Base-by-base conservation (phyloP, 1,284 basidiomycete genomes). In the Tilletia indica region DNA sequence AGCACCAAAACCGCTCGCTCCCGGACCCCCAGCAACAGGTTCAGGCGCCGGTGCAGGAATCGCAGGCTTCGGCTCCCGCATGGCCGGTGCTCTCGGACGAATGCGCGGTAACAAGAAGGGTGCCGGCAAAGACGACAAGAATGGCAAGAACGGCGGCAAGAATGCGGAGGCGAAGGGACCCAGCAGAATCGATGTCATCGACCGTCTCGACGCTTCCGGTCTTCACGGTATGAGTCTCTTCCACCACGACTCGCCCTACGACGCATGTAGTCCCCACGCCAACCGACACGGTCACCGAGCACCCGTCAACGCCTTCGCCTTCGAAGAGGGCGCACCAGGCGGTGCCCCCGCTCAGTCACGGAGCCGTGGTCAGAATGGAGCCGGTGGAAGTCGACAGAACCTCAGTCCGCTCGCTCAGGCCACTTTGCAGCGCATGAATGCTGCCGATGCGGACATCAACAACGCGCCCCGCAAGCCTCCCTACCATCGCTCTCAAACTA, bases 181-280 rank as follows among this genome's bases (percentile, higher is more conserved):
- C 74, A 78, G 72, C 61, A 75, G 81, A 58, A 79, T 83, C 74
- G 82, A 83, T 66, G 75, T 83, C 61, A 83, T 83, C 69, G 82
- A 83, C 67, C 78, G 79, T 69, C 76, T 83, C 48, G 82, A 83
- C 68, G 72, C 80, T 36, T 78, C 77, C 16, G 82, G 81, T 16
- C 73, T 83, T 64, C 75, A 78, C 48, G 82, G 81, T 11, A 76
- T 76, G 39, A 78, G 77, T 71, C 72, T 83, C 73, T 83, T 83
- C 73, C 82, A 83, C 71, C 82, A 83, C 70, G 82, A 83, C 71
- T 82, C 81, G 64, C 82, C 82, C 0, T 83, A 83, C 71, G 82
- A 83, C 61, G 82, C 82, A 8, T 81, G 80, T 71, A 74, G 79
- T 0, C 81, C 81, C 11, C 81, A 82, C 72, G 72, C 73, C 72